Evolutionary conservation across 768 basidiomycete species (phyloP).

Genomic region (Phlegmacium glaucopus): DNA sequence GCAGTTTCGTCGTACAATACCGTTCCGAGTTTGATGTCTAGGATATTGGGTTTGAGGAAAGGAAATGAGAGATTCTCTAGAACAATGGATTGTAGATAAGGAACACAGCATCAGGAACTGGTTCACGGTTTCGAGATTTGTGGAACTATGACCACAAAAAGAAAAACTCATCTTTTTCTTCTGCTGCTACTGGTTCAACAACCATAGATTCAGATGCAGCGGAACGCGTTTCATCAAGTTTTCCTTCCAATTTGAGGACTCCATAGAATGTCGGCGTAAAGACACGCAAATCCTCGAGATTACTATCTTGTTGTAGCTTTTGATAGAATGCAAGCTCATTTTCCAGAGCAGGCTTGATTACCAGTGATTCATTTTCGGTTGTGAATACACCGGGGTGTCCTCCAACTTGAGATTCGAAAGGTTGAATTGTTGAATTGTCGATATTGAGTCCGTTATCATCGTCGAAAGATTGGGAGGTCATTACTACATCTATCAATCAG

Average conservation of each 20-base stretch:
- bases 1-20: conserved; percentile 74
- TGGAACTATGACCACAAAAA: too few relatives aligned
- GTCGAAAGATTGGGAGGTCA: too few relatives aligned
- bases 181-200: conserved; percentile 24
- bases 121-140: too few relatives aligned
- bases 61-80: conserved; percentile 77
- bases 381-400: conserved; percentile 76
- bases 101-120: too few relatives aligned
- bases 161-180: conserved; percentile 48
- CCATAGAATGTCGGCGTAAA: conserved; percentile 81
- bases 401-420: conserved; percentile 66
- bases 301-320: conserved; percentile 35
- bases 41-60: conserved; percentile 79
- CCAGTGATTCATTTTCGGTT: conserved; percentile 69
- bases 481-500: too few relatives aligned
- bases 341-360: conserved; percentile 73
- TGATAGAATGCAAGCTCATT: conserved; percentile 75
- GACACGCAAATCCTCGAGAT: conserved; percentile 41
- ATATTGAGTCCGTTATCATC: background rate
- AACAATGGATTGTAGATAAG: conserved; percentile 63
- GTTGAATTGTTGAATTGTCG: conserved; percentile 13
- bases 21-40: conserved; percentile 94
- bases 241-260: conserved; percentile 69
- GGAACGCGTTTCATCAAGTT: conserved; percentile 36
- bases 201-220: conserved; percentile 20